A percentile compares a stretch with the other conserved stretches of the same genome.
Conservation (phyloP, 208 protist genomes). For the Jaenimonas drosophilae region DNA sequence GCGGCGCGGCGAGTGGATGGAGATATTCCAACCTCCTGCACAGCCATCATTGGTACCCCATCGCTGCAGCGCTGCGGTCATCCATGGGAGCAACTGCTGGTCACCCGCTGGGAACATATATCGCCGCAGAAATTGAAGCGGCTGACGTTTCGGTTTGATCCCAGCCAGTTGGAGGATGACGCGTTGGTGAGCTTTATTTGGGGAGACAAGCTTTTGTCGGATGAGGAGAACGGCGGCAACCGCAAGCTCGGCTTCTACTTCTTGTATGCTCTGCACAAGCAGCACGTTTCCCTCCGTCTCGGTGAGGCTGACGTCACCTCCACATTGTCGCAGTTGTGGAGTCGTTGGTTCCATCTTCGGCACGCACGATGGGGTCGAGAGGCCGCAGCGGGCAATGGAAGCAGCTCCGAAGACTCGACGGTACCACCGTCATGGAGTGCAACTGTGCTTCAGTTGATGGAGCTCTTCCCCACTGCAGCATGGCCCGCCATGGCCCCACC, state of each 20-base stretch:
- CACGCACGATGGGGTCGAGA: conserved; percentile 64
- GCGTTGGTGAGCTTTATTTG: conserved; percentile 54
- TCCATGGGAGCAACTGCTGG: conserved; percentile 51
- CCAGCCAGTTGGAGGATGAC: conserved; percentile 18
- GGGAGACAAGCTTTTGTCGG: conserved; percentile 41
- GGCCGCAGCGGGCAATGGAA: conserved; percentile 21
- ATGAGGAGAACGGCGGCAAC: conserved; percentile 76
- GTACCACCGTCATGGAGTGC: conserved; percentile 51
- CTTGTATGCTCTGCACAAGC: conserved; percentile 56
- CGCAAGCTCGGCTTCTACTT: conserved; percentile 77
- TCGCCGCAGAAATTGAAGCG: conserved; percentile 34
- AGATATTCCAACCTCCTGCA: not conserved
- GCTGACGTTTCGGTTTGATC: conserved; percentile 28
- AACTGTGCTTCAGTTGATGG: conserved; percentile 46
- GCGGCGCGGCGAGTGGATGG: not conserved
- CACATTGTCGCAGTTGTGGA: conserved; percentile 31
- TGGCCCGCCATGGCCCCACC: conserved; percentile 32
- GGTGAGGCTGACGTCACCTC: conserved; percentile 14
- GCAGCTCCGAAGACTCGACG: conserved; percentile 12
- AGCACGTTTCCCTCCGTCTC: conserved; percentile 13
- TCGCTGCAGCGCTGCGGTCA: conserved; percentile 32
- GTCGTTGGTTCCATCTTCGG: conserved; percentile 68
- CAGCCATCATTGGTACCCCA: conserved; percentile 17
- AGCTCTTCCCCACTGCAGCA: conserved; percentile 17
- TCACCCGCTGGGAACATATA: conserved; percentile 32